Conservation (phyloP, 2,329 filamentous ascomycete genomes). For the Camillea tinctor region DNA sequence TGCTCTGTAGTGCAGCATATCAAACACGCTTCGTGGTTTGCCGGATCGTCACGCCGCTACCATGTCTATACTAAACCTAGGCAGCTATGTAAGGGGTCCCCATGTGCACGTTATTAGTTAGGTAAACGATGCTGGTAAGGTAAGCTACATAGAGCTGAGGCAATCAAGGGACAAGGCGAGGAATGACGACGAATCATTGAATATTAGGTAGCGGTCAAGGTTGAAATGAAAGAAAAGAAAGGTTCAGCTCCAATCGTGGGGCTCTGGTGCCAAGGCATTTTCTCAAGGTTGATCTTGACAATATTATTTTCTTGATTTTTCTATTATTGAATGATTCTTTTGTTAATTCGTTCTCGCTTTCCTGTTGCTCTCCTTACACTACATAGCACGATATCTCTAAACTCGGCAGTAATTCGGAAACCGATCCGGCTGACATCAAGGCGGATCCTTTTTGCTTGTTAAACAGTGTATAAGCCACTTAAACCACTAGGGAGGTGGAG, state of each 20-base stretch:
- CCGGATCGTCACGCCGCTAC: background rate
- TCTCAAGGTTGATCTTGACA: background rate
- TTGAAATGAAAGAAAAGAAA: background rate
- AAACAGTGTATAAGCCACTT: background rate
- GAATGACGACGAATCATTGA: conserved; percentile 11
- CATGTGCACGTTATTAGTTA: background rate
- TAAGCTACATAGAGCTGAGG: conserved; percentile 7
- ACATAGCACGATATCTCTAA: background rate
- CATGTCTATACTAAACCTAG: too few species aligned
- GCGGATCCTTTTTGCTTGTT: background rate
- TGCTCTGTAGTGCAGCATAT: background rate
- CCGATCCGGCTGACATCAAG: background rate
- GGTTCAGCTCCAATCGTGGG: conserved; percentile 14
- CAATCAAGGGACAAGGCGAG: conserved; percentile 2
- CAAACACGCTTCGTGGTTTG: background rate
- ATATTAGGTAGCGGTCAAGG: conserved; percentile 6
- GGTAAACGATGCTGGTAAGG: background rate
- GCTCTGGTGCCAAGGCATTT: conserved; percentile 13
- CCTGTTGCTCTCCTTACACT: too few species aligned
- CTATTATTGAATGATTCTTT: background rate
- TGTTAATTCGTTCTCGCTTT: background rate
- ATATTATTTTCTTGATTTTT: background rate
- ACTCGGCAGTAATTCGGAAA: background rate
- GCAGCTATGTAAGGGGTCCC: too few species aligned
- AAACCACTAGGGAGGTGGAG: background rate